Conservation (phyloP, 1,284 basidiomycete species). For the Naganishia sp. region DNA sequence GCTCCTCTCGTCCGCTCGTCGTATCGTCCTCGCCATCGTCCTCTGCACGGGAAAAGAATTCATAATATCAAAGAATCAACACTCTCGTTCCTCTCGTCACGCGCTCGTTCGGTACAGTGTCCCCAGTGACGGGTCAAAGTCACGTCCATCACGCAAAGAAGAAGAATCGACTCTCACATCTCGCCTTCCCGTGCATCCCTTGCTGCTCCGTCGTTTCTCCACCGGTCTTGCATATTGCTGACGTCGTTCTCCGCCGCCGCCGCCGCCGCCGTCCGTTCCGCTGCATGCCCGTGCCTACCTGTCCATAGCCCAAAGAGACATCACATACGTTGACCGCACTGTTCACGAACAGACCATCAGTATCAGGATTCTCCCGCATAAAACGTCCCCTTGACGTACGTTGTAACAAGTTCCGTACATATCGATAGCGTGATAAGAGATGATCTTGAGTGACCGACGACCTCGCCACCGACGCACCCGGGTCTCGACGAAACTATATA, state of each 20-base stretch:
- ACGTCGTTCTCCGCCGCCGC: background rate
- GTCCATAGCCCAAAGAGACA: background rate
- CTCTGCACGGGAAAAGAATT: constrained; percentile 20
- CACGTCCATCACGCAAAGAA: constrained; percentile 7
- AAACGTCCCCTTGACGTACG: background rate
- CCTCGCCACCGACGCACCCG: too few species aligned
- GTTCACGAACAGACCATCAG: background rate
- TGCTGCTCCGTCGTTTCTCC: background rate
- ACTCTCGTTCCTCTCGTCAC: constrained; percentile 4
- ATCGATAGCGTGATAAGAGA: constrained; percentile 3
- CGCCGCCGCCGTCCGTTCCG: background rate
- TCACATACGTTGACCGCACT: constrained; percentile 29
- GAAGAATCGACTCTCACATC: constrained; percentile 28
- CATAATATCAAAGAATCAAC: constrained; percentile 22
- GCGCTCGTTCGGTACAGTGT: constrained; percentile 7
- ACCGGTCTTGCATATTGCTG: background rate
- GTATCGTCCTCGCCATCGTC: constrained; percentile 1
- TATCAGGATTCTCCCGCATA: too few species aligned
- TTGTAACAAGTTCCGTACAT: constrained; percentile 31
- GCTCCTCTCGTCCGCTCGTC: constrained; percentile 2
- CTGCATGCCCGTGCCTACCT: constrained; percentile 21
- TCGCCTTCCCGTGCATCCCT: constrained; percentile 16
- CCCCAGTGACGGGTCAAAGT: constrained; percentile 12
- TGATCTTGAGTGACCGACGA: too few species aligned
- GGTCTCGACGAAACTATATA: too few species aligned